Evolutionary conservation across 306 rosid species (phyloP), one percentile per base, ranked within the genome.

Genomic region (Rubus idaeus): DNA sequence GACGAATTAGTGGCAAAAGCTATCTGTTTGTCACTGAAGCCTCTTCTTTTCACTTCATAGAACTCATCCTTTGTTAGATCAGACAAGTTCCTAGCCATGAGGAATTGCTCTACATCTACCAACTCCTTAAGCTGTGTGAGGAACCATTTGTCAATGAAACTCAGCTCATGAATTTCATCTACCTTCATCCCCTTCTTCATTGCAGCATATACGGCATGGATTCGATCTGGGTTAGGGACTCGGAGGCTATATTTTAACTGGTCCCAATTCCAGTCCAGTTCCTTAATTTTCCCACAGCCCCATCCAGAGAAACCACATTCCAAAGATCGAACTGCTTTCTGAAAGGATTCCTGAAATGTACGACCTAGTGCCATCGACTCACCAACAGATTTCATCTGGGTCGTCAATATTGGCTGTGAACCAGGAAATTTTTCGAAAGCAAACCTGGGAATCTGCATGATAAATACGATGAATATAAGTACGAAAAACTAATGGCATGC

Each of bases 341-440:
- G 99, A 81, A 93, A 93, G 42, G 97, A 93, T 88, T 96, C 97
- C 80, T 93, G 99, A 90, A 96, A 96, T 47, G 96, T 93, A 61
- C 96, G 84, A 45, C 99, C 98, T 13, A 96, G 81, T n/a, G 99
- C 98, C 97, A 93, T 96, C 2, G 99, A 81, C 86, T 92, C 97
- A 10, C 99, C 99, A 41, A 96, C 99, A 17, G 98, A 96, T 83
- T 96, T 96, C 99, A 96, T 96, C 73, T 96, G 99, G 9, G 99
- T 96, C 0, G 99, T 96, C 82, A 96, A 78, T 70, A 91, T 84
- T 42, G 99, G 99, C 88, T 89, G 89, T 53, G 99, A 96, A 56
- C 98, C 99, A n/a, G 99, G 99, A 79, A 96, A 96, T 60, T 96
- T 96, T 77, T 93, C 99, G 49, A 96, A 96, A 37, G 97, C 98